Percentiles rank a stretch among this genome's conserved stretches.
These are phyloP conservation scores for Lepiota brunneoincarnata DNA, from an alignment of 768 basidiomycete species.

Conservation along the genomic window DNA sequence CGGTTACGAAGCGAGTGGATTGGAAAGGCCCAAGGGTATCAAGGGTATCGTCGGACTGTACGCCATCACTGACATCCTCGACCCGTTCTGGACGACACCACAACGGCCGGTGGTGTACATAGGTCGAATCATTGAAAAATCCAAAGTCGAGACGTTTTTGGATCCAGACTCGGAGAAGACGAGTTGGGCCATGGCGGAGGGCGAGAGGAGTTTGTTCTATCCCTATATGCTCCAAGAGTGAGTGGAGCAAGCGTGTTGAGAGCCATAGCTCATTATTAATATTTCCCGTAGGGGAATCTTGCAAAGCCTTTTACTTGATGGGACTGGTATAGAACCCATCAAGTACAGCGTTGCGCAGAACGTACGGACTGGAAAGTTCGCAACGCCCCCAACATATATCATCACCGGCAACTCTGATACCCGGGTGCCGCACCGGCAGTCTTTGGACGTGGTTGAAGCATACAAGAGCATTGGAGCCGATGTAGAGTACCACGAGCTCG, in stretches of 20 bases:
- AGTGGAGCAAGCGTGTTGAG: constrained; percentile 5
- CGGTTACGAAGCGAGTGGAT: constrained; percentile 29
- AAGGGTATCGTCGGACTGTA: constrained; percentile 33
- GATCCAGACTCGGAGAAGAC: constrained; percentile 25
- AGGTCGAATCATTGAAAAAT: constrained; percentile 25
- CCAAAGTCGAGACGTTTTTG: constrained; percentile 29
- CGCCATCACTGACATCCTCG: constrained; percentile 34
- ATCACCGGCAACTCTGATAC: constrained; percentile 34
- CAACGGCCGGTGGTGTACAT: constrained; percentile 32
- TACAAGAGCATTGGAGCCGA: constrained; percentile 19
- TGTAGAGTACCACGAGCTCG: constrained; percentile 31
- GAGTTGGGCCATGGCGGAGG: constrained; percentile 21
- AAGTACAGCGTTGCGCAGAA: constrained; percentile 27
- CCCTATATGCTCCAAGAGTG: constrained; percentile 40
- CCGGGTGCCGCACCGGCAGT: constrained; percentile 31
- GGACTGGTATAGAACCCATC: constrained; percentile 26
- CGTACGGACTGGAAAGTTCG: constrained; percentile 22
- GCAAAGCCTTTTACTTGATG: constrained; percentile 27
- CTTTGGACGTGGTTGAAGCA: constrained; percentile 30
- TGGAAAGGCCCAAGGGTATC: constrained; percentile 25
- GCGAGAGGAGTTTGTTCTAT: constrained; percentile 30
- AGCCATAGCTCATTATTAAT: background rate
- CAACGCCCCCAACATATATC: constrained; percentile 29
- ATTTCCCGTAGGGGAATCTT: constrained; percentile 24
- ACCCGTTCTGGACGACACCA: constrained; percentile 34